Evolutionary conservation across 2,329 filamentous ascomycete species (phyloP).

Genomic region (Colletotrichum falcatum): DNA sequence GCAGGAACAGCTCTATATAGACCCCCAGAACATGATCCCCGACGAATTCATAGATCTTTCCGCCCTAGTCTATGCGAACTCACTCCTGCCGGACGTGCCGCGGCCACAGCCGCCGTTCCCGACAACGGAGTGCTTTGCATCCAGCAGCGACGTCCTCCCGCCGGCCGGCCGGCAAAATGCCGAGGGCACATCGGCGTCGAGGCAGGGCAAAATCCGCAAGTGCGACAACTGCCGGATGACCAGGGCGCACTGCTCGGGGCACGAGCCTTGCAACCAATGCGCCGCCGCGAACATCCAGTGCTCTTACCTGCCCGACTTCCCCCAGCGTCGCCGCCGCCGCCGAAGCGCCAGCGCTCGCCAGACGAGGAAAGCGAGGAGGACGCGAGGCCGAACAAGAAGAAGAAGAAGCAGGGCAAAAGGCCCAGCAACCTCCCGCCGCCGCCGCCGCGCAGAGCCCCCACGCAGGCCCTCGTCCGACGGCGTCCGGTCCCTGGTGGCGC

Average conservation of each 20-base stretch:
- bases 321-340: not conserved
- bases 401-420: not conserved
- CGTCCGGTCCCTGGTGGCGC: not conserved
- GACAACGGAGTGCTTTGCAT: not conserved
- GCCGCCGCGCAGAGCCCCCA: not conserved
- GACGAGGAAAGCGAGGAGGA: not conserved
- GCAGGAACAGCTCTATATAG: not conserved
- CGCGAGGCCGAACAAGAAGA: not conserved
- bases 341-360: not conserved
- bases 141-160: not conserved
- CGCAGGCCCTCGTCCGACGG: constrained; percentile 3
- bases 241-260: not conserved
- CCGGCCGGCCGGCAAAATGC: not conserved
- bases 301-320: not conserved
- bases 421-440: not conserved
- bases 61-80: not conserved
- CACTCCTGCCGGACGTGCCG: not conserved
- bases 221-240: not conserved
- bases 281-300: not conserved
- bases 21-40: not conserved
- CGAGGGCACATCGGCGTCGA: not conserved
- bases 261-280: not conserved
- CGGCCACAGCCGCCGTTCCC: not conserved
- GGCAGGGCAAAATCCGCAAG: not conserved
- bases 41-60: not conserved